These are phyloP conservation scores for Camellia japonica DNA, from an alignment of 148 eudicot genomes.

Conservation along the genomic window DNA sequence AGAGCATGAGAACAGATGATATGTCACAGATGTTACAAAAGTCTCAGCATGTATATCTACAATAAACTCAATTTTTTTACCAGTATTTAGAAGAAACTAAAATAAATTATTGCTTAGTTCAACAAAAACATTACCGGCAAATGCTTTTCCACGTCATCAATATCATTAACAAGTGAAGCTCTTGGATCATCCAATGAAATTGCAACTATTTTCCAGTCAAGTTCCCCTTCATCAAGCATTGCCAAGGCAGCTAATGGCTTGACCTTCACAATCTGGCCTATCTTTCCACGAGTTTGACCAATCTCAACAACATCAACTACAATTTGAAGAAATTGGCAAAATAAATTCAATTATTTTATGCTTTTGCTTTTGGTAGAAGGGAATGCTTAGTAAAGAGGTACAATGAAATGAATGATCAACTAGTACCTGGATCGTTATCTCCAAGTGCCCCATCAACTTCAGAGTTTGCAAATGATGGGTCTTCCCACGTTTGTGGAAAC, in stretches of 20 bases:
- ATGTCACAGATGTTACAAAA: not conserved
- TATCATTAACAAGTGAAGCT: constrained; percentile 90
- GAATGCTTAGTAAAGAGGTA: too few species aligned
- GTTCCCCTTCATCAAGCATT: constrained; percentile 98
- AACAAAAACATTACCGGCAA: constrained; percentile 63
- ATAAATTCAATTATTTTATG: not conserved
- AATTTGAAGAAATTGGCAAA: constrained; percentile 12
- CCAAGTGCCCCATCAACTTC: constrained; percentile 91
- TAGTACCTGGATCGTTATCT: constrained; percentile 83
- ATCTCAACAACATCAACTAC: constrained; percentile 96
- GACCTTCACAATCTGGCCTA: constrained; percentile 79
- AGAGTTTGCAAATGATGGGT: constrained; percentile 65
- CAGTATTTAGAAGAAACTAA: not conserved
- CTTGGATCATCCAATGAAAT: constrained; percentile 91
- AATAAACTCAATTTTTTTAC: not conserved
- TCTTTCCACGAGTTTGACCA: constrained; percentile 66
- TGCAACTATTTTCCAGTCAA: constrained; percentile 97
- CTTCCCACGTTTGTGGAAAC: constrained; percentile 95
- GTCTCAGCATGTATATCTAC: not conserved
- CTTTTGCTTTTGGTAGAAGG: too few species aligned
- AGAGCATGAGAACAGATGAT: not conserved
- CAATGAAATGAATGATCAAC: too few species aligned
- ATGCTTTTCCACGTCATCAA: constrained; percentile 93
- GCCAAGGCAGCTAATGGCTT: constrained; percentile 91
- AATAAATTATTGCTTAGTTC: not conserved